These are phyloP conservation scores for Microcyclospora tardicrescens DNA, from an alignment of 2,329 filamentous ascomycete genomes.

Conservation along the genomic window DNA sequence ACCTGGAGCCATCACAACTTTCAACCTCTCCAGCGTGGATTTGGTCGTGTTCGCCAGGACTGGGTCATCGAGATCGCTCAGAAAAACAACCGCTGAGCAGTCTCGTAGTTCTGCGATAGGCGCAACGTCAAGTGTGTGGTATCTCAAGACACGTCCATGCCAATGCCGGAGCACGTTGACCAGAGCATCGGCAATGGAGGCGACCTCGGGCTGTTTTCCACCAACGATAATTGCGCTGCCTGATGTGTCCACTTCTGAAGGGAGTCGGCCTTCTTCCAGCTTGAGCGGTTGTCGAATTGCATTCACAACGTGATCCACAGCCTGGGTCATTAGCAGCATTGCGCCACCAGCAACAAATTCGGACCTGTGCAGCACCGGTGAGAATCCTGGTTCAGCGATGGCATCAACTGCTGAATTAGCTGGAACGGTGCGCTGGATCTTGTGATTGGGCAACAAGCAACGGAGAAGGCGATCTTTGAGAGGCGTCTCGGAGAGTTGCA, in stretches of 20 bases:
- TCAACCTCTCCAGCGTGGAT: background rate
- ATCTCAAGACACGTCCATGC: too few relatives aligned
- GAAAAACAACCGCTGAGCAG: too few relatives aligned
- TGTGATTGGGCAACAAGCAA: background rate
- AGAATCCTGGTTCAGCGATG: background rate
- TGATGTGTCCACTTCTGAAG: too few relatives aligned
- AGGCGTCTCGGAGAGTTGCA: background rate
- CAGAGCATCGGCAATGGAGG: too few relatives aligned
- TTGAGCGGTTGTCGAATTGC: too few relatives aligned
- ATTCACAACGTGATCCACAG: background rate
- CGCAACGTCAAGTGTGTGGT: too few relatives aligned
- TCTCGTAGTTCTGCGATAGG: too few relatives aligned
- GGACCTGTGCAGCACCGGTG: background rate
- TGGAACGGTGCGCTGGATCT: background rate
- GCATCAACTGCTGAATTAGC: background rate
- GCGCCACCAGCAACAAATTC: background rate
- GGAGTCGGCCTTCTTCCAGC: too few relatives aligned
- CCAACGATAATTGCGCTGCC: too few relatives aligned
- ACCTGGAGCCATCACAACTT: background rate
- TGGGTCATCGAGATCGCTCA: background rate
- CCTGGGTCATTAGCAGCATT: background rate
- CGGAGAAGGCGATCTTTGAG: background rate
- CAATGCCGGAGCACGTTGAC: too few relatives aligned
- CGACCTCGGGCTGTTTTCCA: too few relatives aligned
- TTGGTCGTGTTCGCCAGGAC: background rate